Conservation (phyloP, 2,329 filamentous ascomycete genomes). For the Penicillium sp. region DNA sequence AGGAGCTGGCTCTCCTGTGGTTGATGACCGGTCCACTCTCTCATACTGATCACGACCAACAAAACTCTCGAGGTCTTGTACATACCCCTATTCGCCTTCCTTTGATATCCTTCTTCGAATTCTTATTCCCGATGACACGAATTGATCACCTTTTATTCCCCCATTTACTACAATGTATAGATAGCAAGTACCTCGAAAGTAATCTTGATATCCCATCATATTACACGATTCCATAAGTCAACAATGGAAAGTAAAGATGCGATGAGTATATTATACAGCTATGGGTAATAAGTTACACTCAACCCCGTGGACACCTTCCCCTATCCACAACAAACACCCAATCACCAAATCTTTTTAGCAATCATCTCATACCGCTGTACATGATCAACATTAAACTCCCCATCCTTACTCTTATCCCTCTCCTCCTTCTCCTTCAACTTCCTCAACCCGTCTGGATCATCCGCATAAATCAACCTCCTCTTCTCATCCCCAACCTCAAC, state of each 20-base stretch:
- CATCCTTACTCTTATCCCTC: slow-evolving; percentile 59
- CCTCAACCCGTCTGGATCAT: slow-evolving; percentile 69
- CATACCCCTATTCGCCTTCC: slow-evolving; percentile 13
- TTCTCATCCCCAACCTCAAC: slow-evolving; percentile 89
- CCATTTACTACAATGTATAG: neutral
- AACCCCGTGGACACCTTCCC: neutral
- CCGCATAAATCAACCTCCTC: slow-evolving; percentile 78
- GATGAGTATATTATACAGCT: neutral
- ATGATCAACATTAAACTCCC: slow-evolving; percentile 58
- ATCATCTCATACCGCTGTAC: slow-evolving; percentile 89
- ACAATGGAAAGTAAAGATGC: neutral
- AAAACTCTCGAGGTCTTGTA: slow-evolving; percentile 16
- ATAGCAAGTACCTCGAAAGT: neutral
- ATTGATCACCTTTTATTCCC: neutral
- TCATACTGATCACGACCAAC: slow-evolving; percentile 18
- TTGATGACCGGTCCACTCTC: slow-evolving; percentile 23
- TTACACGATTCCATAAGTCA: neutral
- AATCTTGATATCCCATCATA: neutral
- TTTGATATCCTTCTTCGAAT: slow-evolving; percentile 3
- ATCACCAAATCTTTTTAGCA: slow-evolving; percentile 91
- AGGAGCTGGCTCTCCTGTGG: slow-evolving; percentile 29
- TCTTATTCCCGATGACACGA: neutral
- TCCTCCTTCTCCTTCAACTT: slow-evolving; percentile 63
- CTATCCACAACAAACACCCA: neutral
- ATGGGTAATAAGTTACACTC: neutral